Percentiles rank a stretch among this genome's conserved stretches.
Evolutionary conservation across 345 rosid species (phyloP).

Genomic region (Corchorus olitorius): DNA sequence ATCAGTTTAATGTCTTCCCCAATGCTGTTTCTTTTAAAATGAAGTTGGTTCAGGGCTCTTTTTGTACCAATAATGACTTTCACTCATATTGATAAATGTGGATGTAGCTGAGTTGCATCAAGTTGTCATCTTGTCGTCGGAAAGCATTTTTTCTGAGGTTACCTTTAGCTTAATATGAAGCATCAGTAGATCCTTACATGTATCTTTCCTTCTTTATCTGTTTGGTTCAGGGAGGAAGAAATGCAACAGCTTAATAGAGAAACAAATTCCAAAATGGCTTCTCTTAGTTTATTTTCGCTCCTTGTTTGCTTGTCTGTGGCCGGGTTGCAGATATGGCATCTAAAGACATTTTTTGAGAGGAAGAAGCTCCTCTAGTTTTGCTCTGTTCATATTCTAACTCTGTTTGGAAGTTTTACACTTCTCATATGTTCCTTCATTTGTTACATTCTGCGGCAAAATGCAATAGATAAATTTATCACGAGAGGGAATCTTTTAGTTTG

Average conservation of each 20-base stretch:
- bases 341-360: constrained; percentile 83
- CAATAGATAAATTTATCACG: background rate
- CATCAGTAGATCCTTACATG: background rate
- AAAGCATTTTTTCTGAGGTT: too few relatives aligned
- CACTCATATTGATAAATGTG: too few relatives aligned
- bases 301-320: constrained; percentile 73
- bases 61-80: too few relatives aligned
- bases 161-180: background rate
- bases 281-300: constrained; percentile 60
- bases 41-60: too few relatives aligned
- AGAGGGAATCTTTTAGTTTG: background rate
- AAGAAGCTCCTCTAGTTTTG: constrained; percentile 67
- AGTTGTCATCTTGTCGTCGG: too few relatives aligned
- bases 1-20: too few relatives aligned
- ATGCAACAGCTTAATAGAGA: constrained; percentile 76
- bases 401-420: background rate
- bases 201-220: background rate
- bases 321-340: constrained; percentile 78
- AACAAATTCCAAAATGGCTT: constrained; percentile 68
- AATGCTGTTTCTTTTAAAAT: too few relatives aligned
- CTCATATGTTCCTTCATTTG: background rate
- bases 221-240: constrained; percentile 65
- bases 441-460: background rate
- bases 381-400: background rate
- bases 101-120: too few relatives aligned